Base-by-base conservation (phyloP, 441 rosid species). In the Bocquillonia castaneifolia region DNA sequence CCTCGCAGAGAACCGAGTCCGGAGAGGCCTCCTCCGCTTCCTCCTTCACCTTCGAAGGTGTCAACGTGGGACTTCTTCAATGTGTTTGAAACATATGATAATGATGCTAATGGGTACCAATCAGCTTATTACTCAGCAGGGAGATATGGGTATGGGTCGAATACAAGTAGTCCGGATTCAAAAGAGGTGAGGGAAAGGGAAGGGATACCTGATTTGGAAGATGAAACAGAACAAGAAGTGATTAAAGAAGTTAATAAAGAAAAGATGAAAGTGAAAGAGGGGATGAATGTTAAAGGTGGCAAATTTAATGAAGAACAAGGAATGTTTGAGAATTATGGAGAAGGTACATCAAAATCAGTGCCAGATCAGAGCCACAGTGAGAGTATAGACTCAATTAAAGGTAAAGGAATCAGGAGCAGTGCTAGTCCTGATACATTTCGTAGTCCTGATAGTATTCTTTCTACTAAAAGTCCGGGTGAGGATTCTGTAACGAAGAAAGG, bases 151-250 rank as follows among this genome's bases (percentile, higher is more conserved):
- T 76, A 66, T 32, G 82, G 87, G 66, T 91, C 98, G 32, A 79
- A 34, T 40, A 70, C 93, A 6, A 88, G 97, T 52, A 93, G 97
- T 66, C 97, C 89, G 20, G 98, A 93, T 70, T 89, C 96, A 22
- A 91, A 88, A 68, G 97, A 86, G 74, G 94, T 93, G 67, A 85
- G 97, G 74, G 97, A 89, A 76, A 84, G 96, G 64, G 98, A 93
- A 80, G 96, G 97, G 68, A 93, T 93, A 68, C 98, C 97, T 51
- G 97, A 91, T 29, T 70, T 93, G 79, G 98, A 93, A 79, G 97
- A 93, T 52, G 98, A 91, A 73, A 85, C 90, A 0, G 94, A 93
- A 78, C 83, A 78, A 10, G 88, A 84, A 72, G 79, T 66, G 51
- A 62, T 68, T 55, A 82, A 78, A 76, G 82, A 79, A 28, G 70